These are phyloP conservation scores for Pichia sp. DNA, from an alignment of 1,139 yeast species.

Conservation along the genomic window DNA sequence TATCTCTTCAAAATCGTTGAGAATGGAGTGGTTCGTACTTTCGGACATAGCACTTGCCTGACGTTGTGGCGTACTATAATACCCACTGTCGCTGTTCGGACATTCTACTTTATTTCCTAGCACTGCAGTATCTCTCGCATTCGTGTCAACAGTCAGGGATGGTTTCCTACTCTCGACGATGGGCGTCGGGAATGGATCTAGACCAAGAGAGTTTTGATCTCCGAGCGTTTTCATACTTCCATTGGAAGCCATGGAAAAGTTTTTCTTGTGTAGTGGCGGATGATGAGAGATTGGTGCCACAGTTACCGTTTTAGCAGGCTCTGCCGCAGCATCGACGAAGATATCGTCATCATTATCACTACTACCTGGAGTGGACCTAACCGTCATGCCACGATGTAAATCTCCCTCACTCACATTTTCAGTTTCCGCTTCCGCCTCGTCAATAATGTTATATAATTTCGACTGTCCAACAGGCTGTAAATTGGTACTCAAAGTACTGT, in stretches of 20 bases:
- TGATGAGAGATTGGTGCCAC: not conserved
- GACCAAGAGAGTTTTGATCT: not conserved
- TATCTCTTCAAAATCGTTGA: slow-evolving; percentile 25
- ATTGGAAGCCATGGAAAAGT: not conserved
- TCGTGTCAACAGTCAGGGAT: slow-evolving; percentile 4
- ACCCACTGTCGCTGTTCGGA: too few species aligned
- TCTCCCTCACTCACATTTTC: too few species aligned
- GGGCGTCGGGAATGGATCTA: slow-evolving; percentile 8
- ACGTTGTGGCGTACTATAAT: too few species aligned
- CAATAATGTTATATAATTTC: slow-evolving; percentile 5
- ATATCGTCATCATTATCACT: slow-evolving; percentile 16
- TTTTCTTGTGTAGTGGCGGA: not conserved
- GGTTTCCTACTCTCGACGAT: slow-evolving; percentile 1
- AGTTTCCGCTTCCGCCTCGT: slow-evolving; percentile 12
- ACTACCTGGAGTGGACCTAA: too few species aligned
- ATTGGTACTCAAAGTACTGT: slow-evolving; percentile 1
- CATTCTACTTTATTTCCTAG: not conserved
- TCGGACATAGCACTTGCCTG: slow-evolving; percentile 9
- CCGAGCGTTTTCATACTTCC: not conserved
- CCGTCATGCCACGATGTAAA: too few species aligned
- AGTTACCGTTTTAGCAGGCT: slow-evolving; percentile 5
- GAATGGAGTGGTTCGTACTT: slow-evolving; percentile 11
- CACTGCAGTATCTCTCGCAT: not conserved
- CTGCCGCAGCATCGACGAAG: slow-evolving; percentile 24
- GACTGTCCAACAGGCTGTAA: not conserved